These are phyloP conservation scores for Fusarium camptoceras DNA, from an alignment of 2,329 filamentous ascomycete species.

Conservation along the genomic window DNA sequence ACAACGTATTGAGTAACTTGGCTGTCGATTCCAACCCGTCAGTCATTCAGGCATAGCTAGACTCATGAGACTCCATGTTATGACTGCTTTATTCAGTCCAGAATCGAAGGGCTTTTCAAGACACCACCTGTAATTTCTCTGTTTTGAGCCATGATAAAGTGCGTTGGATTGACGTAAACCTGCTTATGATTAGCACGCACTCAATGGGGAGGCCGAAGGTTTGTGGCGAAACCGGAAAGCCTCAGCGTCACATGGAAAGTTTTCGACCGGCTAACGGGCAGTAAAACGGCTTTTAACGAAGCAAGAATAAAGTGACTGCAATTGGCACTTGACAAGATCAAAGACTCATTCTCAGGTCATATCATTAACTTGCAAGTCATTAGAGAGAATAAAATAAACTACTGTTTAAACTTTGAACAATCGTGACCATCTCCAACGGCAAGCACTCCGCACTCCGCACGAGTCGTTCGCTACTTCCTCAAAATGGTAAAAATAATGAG, in stretches of 20 bases:
- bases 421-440: not conserved
- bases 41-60: not conserved
- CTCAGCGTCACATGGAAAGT: conserved; percentile 38
- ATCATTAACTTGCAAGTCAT: not conserved
- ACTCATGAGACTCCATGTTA: not conserved
- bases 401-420: not conserved
- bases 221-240: conserved; percentile 30
- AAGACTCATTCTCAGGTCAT: not conserved
- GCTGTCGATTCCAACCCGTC: not conserved
- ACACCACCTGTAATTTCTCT: not conserved
- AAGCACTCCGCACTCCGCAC: conserved; percentile 2
- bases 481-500: conserved; percentile 28
- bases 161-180: conserved; percentile 6
- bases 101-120: not conserved
- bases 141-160: not conserved
- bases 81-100: not conserved
- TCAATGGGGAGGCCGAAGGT: conserved; percentile 5
- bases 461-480: conserved; percentile 7
- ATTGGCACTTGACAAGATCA: not conserved
- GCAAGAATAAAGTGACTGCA: not conserved
- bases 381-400: not conserved
- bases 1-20: not conserved
- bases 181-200: not conserved
- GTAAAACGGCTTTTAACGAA: conserved; percentile 1
- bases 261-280: conserved; percentile 8